phyloP scores from a whole-genome alignment of 495 filamentous ascomycete species.

The Parmelia sp. region DNA sequence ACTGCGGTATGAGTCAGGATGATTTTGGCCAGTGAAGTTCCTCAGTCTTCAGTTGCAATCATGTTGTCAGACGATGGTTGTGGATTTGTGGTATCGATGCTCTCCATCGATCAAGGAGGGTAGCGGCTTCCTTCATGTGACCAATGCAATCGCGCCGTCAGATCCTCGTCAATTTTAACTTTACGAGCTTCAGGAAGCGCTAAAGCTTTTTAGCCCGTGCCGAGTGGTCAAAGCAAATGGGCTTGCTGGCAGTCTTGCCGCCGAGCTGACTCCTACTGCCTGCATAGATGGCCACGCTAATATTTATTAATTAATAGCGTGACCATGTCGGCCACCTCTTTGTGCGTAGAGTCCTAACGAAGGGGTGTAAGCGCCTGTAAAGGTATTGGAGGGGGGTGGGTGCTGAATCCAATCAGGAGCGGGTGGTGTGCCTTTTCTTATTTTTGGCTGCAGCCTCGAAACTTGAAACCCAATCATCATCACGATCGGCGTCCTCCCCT shows the following conservation, averaged over 20 bases:
- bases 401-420: constrained; percentile 5
- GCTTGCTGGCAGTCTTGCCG: not conserved
- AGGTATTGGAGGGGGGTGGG: not conserved
- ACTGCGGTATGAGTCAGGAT: not conserved
- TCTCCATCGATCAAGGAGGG: not conserved
- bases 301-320: not conserved
- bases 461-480: constrained; percentile 6
- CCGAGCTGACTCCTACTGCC: constrained; percentile 8
- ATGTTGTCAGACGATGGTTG: not conserved
- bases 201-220: not conserved
- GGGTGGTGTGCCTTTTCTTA: not conserved
- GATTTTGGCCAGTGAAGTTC: not conserved
- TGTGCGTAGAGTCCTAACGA: constrained; percentile 6
- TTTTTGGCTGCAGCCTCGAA: constrained; percentile 2
- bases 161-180: constrained; percentile 3
- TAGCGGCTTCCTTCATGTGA: constrained; percentile 5
- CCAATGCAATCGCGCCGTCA: constrained; percentile 4
- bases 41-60: not conserved
- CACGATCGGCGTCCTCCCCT: not conserved
- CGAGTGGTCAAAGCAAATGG: constrained; percentile 5
- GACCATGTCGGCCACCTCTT: constrained; percentile 4
- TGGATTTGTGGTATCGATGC: not conserved
- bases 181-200: constrained; percentile 8
- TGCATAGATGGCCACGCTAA: constrained; percentile 4
- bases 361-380: constrained; percentile 12